Base-by-base conservation (phyloP, 345 rosid genomes). In the Moricandia moricandioides region DNA sequence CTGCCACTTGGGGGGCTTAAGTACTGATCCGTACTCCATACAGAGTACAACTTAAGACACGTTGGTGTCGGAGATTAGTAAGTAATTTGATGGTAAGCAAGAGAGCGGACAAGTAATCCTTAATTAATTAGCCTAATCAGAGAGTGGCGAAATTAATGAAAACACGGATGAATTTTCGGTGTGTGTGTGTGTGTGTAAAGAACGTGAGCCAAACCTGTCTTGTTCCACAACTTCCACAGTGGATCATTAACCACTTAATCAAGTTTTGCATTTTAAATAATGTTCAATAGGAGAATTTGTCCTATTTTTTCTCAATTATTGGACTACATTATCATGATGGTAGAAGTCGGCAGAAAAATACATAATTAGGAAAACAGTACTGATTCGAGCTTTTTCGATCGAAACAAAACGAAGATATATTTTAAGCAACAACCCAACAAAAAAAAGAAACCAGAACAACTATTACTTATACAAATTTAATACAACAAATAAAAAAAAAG, bases 181-280 rank as follows among this genome's bases (percentile, higher is more conserved):
- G 24, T 63, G 55, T 63, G 33, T 51, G 60, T 31, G 75, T 16
- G 40, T 69, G 70, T 69, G 65, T 30, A 62, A 66, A 65, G 72
- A 78, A 78, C 68, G 81, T 78, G 81, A 39, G 72, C 8, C 63
- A 65, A 71, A 62, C 68, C 72, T 78, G 81, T 71, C 68, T 65
- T 77, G 69, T 66, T 78, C 57, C 56, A 35, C 68, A 65, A 78
- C 58, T 65, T 59, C 16, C 54, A 77, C 55, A 62, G 80, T 77
- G 66, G 68, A 77, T 65, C 29, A 26, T 59, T 47, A 71, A 47
- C 61, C 61, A 64, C 71, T 12, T 71, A 71, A 57, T 59, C 67
- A 70, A 63, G 30, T 21, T 31, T 55, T 56, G 65, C 4, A 62
- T 31, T 31, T 18, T 21, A 29, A 16, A 68, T 16, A 34, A 10